Percentiles rank a stretch among this genome's conserved stretches.
These are phyloP conservation scores for Cystofilobasidium bisporidii DNA, from an alignment of 768 basidiomycete species.

Conservation along the genomic window DNA sequence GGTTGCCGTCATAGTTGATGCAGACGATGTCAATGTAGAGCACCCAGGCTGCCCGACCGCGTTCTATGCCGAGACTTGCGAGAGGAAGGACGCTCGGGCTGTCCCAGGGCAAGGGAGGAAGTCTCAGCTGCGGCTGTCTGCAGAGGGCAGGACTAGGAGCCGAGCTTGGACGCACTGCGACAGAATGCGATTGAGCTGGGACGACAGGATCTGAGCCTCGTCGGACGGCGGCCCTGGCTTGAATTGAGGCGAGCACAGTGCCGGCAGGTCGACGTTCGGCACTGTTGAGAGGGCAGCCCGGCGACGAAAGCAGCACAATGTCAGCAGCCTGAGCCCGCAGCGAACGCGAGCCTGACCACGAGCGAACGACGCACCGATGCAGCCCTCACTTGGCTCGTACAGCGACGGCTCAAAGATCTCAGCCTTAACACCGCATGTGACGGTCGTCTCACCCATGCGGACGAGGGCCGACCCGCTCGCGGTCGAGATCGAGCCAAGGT, in stretches of 20 bases:
- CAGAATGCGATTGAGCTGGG: constrained; percentile 68
- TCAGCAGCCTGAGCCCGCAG: too few relatives aligned
- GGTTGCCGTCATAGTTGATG: constrained; percentile 96
- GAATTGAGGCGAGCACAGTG: constrained; percentile 85
- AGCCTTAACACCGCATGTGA: constrained; percentile 92
- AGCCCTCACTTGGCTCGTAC: constrained; percentile 63
- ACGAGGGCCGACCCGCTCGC: constrained; percentile 89
- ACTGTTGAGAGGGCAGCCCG: constrained; percentile 51
- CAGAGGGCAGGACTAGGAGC: background rate
- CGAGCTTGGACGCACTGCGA: constrained; percentile 49
- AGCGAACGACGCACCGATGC: constrained; percentile 52
- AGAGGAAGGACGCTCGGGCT: constrained; percentile 62
- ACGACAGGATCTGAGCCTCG: constrained; percentile 84
- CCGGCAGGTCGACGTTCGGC: constrained; percentile 87
- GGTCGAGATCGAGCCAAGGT: constrained; percentile 84
- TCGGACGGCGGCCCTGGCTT: constrained; percentile 91
- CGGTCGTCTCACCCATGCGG: constrained; percentile 79
- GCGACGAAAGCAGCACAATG: too few relatives aligned
- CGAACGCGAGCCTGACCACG: background rate
- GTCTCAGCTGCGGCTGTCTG: background rate
- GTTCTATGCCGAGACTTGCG: constrained; percentile 64
- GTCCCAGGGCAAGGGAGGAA: background rate
- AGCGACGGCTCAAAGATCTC: constrained; percentile 87
- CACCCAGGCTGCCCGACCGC: constrained; percentile 75
- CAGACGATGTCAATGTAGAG: constrained; percentile 92